Conservation (phyloP, 495 filamentous ascomycete genomes). For the Endocarpon pusillum region DNA sequence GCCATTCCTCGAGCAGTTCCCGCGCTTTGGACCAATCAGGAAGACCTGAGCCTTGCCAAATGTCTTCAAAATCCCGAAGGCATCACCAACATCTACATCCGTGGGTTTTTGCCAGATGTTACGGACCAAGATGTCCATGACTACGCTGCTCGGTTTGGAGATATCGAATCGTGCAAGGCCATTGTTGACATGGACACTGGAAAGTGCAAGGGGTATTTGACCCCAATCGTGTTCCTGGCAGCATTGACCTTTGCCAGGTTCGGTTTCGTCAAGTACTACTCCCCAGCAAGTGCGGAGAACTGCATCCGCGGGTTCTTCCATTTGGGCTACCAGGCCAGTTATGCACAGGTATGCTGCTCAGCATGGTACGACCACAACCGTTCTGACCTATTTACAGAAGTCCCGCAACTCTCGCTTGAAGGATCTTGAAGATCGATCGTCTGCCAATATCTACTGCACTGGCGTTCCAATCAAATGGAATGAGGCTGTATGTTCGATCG, state of each 20-base stretch:
- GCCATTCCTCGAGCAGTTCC: constrained; percentile 79
- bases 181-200: constrained; percentile 88
- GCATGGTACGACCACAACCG: constrained; percentile 3
- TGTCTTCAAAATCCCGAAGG: constrained; percentile 76
- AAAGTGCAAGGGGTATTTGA: constrained; percentile 77
- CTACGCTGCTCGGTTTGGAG: constrained; percentile 76
- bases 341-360: constrained; percentile 49
- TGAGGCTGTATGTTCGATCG: constrained; percentile 47
- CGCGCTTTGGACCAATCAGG: constrained; percentile 57
- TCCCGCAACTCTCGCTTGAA: constrained; percentile 94
- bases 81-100: constrained; percentile 93
- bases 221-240: background rate
- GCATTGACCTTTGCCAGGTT: constrained; percentile 38
- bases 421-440: constrained; percentile 65
- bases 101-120: constrained; percentile 83
- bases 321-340: constrained; percentile 89
- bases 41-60: constrained; percentile 67
- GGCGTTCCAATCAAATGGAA: constrained; percentile 83
- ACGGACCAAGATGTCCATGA: constrained; percentile 74
- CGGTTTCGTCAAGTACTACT: constrained; percentile 87
- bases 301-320: constrained; percentile 94
- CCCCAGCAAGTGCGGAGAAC: constrained; percentile 73
- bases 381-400: constrained; percentile 39
- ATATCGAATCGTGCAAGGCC: constrained; percentile 84
- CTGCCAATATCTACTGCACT: constrained; percentile 93